phyloP scores from a whole-genome alignment of 2,329 filamentous ascomycete genomes.

The Plenodomus lindquistii region DNA sequence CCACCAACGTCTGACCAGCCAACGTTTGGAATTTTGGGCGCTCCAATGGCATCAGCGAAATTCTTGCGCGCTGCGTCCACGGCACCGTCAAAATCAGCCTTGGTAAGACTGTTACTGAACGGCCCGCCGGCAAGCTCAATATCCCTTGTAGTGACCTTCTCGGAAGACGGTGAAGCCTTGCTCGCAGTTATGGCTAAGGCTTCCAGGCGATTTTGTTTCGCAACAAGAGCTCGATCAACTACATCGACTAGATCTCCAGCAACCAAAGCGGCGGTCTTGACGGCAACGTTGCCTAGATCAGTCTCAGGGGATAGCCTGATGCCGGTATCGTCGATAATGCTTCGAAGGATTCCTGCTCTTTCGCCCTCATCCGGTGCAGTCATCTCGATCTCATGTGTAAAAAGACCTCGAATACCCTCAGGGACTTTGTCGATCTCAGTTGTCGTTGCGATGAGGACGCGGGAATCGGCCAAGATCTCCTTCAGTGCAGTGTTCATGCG shows the following conservation, averaged over 20 bases:
- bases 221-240: conserved; percentile 83
- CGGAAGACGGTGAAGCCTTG: conserved; percentile 36
- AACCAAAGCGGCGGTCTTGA: conserved; percentile 94
- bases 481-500: conserved; percentile 84
- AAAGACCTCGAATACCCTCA: conserved; percentile 84
- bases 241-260: conserved; percentile 94
- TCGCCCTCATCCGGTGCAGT: conserved; percentile 89
- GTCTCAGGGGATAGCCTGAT: conserved; percentile 81
- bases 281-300: conserved; percentile 79
- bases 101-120: conserved; percentile 75
- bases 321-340: conserved; percentile 75
- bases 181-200: conserved; percentile 61
- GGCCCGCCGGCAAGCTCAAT: conserved; percentile 87
- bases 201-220: conserved; percentile 75
- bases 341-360: conserved; percentile 81
- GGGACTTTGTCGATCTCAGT: conserved; percentile 94
- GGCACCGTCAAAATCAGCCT: conserved; percentile 84
- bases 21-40: conserved; percentile 96
- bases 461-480: conserved; percentile 76
- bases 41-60: conserved; percentile 95
- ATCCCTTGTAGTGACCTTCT: conserved; percentile 70
- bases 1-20: conserved; percentile 96
- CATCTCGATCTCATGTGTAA: conserved; percentile 96
- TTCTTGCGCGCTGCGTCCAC: conserved; percentile 96
- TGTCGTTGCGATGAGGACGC: conserved; percentile 90